Evolutionary conservation across 306 rosid genomes (phyloP), one percentile per base, ranked within the genome.

Genomic region (Lathyrus sativus): DNA sequence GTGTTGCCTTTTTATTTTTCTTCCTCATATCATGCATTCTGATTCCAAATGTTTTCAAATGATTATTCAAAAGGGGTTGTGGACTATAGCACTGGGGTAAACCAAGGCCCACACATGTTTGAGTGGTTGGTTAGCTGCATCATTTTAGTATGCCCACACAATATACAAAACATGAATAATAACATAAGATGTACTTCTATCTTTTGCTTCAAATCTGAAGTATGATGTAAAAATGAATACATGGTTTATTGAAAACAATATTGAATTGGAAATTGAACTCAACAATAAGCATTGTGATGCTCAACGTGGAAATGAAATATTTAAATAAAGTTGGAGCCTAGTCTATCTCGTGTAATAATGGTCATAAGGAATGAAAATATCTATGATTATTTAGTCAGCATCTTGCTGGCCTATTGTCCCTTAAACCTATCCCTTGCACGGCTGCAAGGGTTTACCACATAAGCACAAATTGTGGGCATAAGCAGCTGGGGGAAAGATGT

Each of bases 401-500:
- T 56, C 68, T 76, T 62, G 84, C 87, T 85, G 91, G 79, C 88
- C 81, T 72, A 67, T 39, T 10, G 66, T 68, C 57, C 51, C 73
- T 56, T 71, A 24, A 64, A 73, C 50, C 78, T 75, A 54, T 74
- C 62, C 74, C 80, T 80, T 88, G 44, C 99, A 93, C n/a, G 95
- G 92, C 17, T 79, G 85, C 85, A 93, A 74, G 9, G 97, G 99
- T 58, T 84, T 88, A 61, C 97, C 99, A 56, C 99, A 93, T 28
- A 93, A 78, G 77, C 99, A 93, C 61, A 80, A 70, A 72, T 93
- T 93, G 79, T 93, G 96, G 17, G 93, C 88, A 59, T 93, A 93
- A 71, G 99, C 95, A 67, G 72, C 87, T 61, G 87, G 53, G 8
- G 89, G 97, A 70, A 93, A 93, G 71, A 88, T 67, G 71, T 90